phyloP scores from a whole-genome alignment of 148 eudicot genomes.

The Vaccinium corymbosum region DNA sequence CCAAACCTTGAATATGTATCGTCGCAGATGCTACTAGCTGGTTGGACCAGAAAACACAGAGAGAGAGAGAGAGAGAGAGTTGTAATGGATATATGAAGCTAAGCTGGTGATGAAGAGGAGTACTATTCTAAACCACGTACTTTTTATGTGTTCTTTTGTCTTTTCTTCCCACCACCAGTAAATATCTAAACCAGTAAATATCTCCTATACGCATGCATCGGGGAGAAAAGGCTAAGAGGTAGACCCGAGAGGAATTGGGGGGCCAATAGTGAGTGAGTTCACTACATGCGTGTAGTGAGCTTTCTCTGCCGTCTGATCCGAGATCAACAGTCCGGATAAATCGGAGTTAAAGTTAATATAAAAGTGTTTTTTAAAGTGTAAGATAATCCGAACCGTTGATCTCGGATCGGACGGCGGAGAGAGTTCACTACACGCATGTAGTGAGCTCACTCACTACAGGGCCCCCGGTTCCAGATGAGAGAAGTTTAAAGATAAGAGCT shows the following conservation, averaged over 20 bases:
- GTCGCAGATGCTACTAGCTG: neutral
- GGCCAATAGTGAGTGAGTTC: no score
- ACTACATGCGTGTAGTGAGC: no score
- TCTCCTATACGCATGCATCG: neutral
- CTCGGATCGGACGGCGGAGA: no score
- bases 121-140: neutral
- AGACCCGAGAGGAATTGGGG: neutral
- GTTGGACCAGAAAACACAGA: neutral
- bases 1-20: conserved; percentile 16
- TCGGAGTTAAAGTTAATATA: no score
- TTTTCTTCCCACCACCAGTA: neutral
- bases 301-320: no score
- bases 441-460: no score
- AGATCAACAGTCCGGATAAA: no score
- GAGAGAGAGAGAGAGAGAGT: neutral
- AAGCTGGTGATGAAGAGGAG: neutral
- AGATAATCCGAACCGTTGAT: no score
- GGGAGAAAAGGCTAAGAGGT: neutral
- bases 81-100: neutral
- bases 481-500: no score
- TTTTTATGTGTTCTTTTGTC: neutral
- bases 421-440: no score
- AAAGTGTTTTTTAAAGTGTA: no score
- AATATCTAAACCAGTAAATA: neutral
- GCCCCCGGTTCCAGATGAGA: no score